Evolutionary conservation across 208 protist species (phyloP).

Genomic region (Trypanosoma theileri): DNA sequence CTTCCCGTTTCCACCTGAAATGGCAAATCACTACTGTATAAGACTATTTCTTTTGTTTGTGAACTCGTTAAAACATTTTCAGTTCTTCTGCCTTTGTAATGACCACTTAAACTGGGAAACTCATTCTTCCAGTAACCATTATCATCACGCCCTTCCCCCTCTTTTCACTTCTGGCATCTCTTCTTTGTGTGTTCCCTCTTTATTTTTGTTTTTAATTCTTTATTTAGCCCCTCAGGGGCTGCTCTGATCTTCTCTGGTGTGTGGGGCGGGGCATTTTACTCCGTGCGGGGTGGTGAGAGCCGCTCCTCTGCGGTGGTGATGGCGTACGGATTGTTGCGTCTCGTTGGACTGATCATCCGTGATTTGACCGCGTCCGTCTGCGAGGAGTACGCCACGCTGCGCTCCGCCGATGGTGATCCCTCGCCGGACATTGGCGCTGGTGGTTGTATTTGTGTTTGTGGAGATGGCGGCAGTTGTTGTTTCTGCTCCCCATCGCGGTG

Average conservation of each 20-base stretch:
- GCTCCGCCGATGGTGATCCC: neutral
- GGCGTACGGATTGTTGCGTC: conserved; percentile 34
- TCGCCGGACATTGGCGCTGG: neutral
- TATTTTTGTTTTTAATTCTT: no score
- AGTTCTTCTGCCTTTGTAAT: no score
- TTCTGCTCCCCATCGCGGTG: neutral
- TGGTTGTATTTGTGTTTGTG: neutral
- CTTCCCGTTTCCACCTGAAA: neutral
- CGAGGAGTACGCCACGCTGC: neutral
- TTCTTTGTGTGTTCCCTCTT: no score
- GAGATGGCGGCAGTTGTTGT: neutral
- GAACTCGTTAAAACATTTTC: no score
- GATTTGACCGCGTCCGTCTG: neutral
- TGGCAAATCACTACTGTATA: no score
- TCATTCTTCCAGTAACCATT: neutral
- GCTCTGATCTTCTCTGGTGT: no score
- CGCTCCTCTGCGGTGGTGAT: neutral
- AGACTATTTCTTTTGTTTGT: no score
- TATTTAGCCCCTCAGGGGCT: no score
- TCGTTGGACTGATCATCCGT: conserved; percentile 23
- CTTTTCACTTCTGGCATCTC: no score
- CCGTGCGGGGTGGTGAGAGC: neutral
- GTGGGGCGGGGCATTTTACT: no score
- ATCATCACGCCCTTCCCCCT: no score
- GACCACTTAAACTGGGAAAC: neutral